A percentile compares a stretch with the other conserved stretches of the same genome.
These are phyloP conservation scores for Microcyclospora pomicola DNA, from an alignment of 2,329 filamentous ascomycete species.

Conservation along the genomic window DNA sequence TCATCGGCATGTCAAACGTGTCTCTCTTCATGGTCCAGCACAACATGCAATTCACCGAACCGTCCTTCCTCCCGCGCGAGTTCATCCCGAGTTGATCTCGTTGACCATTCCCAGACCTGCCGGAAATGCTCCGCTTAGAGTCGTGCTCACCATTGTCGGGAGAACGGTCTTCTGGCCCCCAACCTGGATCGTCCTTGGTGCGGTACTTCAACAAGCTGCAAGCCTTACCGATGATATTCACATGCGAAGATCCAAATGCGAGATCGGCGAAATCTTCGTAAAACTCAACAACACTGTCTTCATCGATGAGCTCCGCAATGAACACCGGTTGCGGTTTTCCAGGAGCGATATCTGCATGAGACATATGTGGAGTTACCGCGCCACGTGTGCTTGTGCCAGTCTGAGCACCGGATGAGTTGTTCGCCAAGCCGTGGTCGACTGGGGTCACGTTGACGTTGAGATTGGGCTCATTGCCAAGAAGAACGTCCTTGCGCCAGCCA, in stretches of 20 bases:
- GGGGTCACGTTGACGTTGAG: conserved; percentile 55
- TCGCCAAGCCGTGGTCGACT: conserved; percentile 32
- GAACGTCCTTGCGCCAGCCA: conserved; percentile 80
- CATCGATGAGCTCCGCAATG: conserved; percentile 81
- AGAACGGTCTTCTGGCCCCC: conserved; percentile 36
- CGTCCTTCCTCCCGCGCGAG: conserved; percentile 64
- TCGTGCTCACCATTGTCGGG: conserved; percentile 18
- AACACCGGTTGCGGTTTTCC: conserved; percentile 63
- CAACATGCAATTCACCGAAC: conserved; percentile 87
- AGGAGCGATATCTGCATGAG: conserved; percentile 16
- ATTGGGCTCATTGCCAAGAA: conserved; percentile 78
- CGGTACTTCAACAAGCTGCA: conserved; percentile 86
- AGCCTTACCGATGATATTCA: conserved; percentile 60
- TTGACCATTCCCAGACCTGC: conserved; percentile 15
- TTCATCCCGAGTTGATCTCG: conserved; percentile 58
- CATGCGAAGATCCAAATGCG: conserved; percentile 80
- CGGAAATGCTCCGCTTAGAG: conserved; percentile 28
- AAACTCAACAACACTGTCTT: conserved; percentile 84
- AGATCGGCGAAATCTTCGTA: conserved; percentile 91
- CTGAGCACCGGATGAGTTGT: conserved; percentile 25
- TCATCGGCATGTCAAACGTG: conserved; percentile 95
- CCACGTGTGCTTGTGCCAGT: conserved; percentile 34
- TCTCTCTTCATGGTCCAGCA: conserved; percentile 96
- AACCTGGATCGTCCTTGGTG: conserved; percentile 45
- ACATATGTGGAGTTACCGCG: conserved; percentile 32